A percentile compares a stretch with the other conserved stretches of the same genome.
These are phyloP conservation scores for Teunomyces tritomae DNA, from an alignment of 805 yeast species.

Conservation along the genomic window DNA sequence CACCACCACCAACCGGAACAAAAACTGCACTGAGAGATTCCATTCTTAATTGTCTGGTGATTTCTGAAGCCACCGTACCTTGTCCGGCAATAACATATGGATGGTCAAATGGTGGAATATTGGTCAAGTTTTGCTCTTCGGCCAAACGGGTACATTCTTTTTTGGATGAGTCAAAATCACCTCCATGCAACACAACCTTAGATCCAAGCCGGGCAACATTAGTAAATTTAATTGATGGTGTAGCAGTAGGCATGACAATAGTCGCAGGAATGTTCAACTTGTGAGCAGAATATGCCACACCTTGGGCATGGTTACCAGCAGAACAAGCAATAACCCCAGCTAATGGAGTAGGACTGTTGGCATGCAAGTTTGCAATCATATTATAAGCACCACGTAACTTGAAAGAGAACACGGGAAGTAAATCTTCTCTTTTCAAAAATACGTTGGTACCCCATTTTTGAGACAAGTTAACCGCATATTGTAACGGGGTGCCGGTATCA, in stretches of 20 bases:
- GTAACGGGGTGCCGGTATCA: slow-evolving; percentile 73
- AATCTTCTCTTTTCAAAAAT: slow-evolving; percentile 84
- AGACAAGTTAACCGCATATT: slow-evolving; percentile 71
- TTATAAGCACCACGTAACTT: slow-evolving; percentile 97
- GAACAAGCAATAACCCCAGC: slow-evolving; percentile 96
- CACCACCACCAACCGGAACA: slow-evolving; percentile 97
- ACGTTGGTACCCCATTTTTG: slow-evolving; percentile 75
- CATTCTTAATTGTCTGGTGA: slow-evolving; percentile 79
- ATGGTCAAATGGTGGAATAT: slow-evolving; percentile 98
- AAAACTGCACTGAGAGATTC: slow-evolving; percentile 82
- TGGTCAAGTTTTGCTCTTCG: slow-evolving; percentile 68
- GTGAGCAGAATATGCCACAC: slow-evolving; percentile 91
- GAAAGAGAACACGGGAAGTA: slow-evolving; percentile 92
- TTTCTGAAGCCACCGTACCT: slow-evolving; percentile 94
- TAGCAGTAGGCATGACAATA: slow-evolving; percentile 96
- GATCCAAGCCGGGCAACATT: slow-evolving; percentile 93
- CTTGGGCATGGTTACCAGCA: slow-evolving; percentile 99
- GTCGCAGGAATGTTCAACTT: slow-evolving; percentile 88
- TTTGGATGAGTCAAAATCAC: slow-evolving; percentile 94
- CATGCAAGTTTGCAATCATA: slow-evolving; percentile 84
- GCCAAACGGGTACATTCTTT: slow-evolving; percentile 78
- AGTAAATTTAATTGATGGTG: slow-evolving; percentile 91
- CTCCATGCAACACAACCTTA: slow-evolving; percentile 89
- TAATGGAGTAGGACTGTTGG: slow-evolving; percentile 53
- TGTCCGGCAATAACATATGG: slow-evolving; percentile 99